A percentile compares a stretch with the other conserved stretches of the same genome.
phyloP scores from a whole-genome alignment of 768 basidiomycete genomes.

The Rhodotorula toruloides region DNA sequence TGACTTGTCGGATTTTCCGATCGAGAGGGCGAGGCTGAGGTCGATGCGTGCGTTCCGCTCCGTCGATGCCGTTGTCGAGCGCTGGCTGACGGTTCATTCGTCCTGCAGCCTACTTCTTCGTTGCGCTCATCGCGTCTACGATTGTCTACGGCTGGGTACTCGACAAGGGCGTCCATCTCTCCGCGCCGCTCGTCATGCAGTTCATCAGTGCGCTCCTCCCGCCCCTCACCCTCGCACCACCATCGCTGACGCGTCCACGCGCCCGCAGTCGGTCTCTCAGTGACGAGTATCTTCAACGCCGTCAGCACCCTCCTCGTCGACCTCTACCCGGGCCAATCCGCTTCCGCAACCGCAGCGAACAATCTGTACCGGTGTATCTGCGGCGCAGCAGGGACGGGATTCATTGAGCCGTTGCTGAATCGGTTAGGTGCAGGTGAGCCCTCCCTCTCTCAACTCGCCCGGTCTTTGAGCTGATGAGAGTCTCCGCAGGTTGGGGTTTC shows the following conservation, averaged over 20 bases:
- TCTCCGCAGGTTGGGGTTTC: slow-evolving; percentile 24
- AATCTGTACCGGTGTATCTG: slow-evolving; percentile 39
- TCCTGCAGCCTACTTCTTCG: slow-evolving; percentile 32
- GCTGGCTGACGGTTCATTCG: not conserved
- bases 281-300: slow-evolving; percentile 35
- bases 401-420: slow-evolving; percentile 32
- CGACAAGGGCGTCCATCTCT: slow-evolving; percentile 39
- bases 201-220: slow-evolving; percentile 39
- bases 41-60: slow-evolving; percentile 27
- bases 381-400: slow-evolving; percentile 26
- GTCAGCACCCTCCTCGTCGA: slow-evolving; percentile 43
- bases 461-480: not conserved
- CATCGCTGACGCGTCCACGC: not conserved
- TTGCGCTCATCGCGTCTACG: slow-evolving; percentile 19
- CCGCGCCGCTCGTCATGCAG: slow-evolving; percentile 43
- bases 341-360: slow-evolving; percentile 28
- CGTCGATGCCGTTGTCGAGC: not conserved
- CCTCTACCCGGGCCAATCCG: slow-evolving; percentile 43
- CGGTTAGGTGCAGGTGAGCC: slow-evolving; percentile 18
- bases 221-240: too few relatives aligned
- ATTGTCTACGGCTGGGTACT: slow-evolving; percentile 44
- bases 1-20: slow-evolving; percentile 33
- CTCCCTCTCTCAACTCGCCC: not conserved
- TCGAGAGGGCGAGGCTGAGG: slow-evolving; percentile 44
- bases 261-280: slow-evolving; percentile 24